Evolutionary conservation across 805 yeast genomes (phyloP).

Genomic region (Priceomyces melissophilus): DNA sequence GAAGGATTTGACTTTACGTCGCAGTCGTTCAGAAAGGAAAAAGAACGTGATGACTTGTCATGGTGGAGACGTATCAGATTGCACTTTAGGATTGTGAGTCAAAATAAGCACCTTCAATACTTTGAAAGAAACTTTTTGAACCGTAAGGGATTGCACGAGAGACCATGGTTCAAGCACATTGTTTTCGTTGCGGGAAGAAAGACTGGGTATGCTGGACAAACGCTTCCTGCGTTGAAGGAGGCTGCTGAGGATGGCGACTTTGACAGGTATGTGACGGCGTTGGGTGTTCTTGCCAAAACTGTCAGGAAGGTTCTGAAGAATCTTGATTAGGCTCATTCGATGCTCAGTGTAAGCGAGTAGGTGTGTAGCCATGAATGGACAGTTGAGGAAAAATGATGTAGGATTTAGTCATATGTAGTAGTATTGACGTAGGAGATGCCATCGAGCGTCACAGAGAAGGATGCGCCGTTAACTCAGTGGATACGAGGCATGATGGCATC

Average conservation of each 20-base stretch:
- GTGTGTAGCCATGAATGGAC: no score
- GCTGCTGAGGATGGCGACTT: slow-evolving; percentile 48
- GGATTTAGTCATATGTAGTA: no score
- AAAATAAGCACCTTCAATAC: slow-evolving; percentile 37
- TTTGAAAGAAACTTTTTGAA: slow-evolving; percentile 55
- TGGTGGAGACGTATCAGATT: slow-evolving; percentile 37
- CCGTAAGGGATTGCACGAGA: slow-evolving; percentile 42
- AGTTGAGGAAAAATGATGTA: no score
- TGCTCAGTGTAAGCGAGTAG: no score
- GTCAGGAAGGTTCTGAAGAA: slow-evolving; percentile 25
- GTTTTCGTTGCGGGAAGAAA: slow-evolving; percentile 57
- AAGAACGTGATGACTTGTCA: slow-evolving; percentile 27
- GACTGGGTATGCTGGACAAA: slow-evolving; percentile 49
- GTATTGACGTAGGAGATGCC: no score
- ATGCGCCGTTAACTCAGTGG: no score
- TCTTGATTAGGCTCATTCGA: neutral
- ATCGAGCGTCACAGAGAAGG: no score
- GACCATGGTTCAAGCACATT: slow-evolving; percentile 63
- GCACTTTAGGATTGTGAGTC: slow-evolving; percentile 26
- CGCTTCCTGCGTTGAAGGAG: slow-evolving; percentile 59
- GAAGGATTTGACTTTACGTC: slow-evolving; percentile 26
- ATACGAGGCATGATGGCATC: no score
- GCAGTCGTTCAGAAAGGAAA: slow-evolving; percentile 24
- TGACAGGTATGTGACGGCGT: slow-evolving; percentile 41
- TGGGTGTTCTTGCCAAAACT: slow-evolving; percentile 40